Base-by-base conservation (phyloP, 495 filamentous ascomycete species). In the Neurospora sublineolata region DNA sequence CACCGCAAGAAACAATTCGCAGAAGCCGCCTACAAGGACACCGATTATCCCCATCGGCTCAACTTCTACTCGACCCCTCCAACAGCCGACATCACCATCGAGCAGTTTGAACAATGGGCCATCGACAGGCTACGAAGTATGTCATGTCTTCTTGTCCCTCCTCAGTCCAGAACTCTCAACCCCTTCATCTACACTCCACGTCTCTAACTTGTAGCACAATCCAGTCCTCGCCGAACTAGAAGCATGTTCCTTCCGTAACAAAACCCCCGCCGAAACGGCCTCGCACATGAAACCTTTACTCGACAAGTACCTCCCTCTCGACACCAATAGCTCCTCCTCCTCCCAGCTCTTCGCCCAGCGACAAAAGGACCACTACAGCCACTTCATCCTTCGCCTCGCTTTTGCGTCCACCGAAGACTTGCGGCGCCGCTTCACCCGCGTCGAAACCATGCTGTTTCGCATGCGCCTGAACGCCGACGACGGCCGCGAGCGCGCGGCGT, bases 91-190 rank as follows among this genome's bases (percentile, higher is more conserved):
- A 93, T 99, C 80, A 97, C 93, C 4, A 90, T 99, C 64, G 96
- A 99, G 80, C 88, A 98, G 76, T 99, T 99, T 77, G 96, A 99
- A 77, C 92, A 97, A 87, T 99, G 96, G 96, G 96, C 94, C n/a
- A 97, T 99, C 76, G 90, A 96, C 77, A 87, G 96, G 67, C 76
- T 99, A 72, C 89, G 91, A 75, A 83, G 93, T 95, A 83, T 69
- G 81, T 74, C 36, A 37, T 30, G 23, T 64, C 27, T 20, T 44
- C 42, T 12, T 41, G 23, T 37, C 20, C 39, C 12, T 37, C 33
- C 2, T 5, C 33, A 36, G 33, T 37, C 37, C 38, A 14, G 4
- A 39, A 39, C 38, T 39, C 5, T 40, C 39, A 16, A 40, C 14
- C 14, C 38, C 39, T 40, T 4, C 39, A 16, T 40, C 14, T 16